A percentile compares a stretch with the other conserved stretches of the same genome.
Evolutionary conservation across 768 basidiomycete genomes (phyloP).

Genomic region (Tylopilus sp.): DNA sequence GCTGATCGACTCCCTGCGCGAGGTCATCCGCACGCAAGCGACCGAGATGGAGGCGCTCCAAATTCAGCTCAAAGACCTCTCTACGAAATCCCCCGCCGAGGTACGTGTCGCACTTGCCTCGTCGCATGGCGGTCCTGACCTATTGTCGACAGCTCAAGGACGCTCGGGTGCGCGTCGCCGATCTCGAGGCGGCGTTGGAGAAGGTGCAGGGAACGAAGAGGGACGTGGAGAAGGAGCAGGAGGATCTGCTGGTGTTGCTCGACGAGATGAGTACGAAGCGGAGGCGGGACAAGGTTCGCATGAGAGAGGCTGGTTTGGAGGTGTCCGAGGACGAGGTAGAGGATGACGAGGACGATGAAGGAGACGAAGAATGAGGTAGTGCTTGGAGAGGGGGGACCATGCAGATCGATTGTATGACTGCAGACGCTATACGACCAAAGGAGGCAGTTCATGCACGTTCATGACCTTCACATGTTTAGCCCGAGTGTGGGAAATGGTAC

Average conservation of each 20-base stretch:
- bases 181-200: constrained; percentile 46
- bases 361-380: constrained; percentile 25
- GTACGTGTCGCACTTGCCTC: constrained; percentile 18
- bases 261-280: constrained; percentile 91
- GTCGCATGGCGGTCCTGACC: no score
- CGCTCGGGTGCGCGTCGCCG: constrained; percentile 45
- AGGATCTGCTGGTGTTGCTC: constrained; percentile 88
- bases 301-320: constrained; percentile 73
- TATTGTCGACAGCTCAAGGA: constrained; percentile 38
- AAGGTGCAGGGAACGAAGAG: constrained; percentile 61
- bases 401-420: no score
- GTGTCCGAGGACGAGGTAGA: constrained; percentile 93
- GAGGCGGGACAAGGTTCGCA: constrained; percentile 72
- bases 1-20: constrained; percentile 79
- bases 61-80: constrained; percentile 47
- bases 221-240: constrained; percentile 94
- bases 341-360: constrained; percentile 57
- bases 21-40: constrained; percentile 79
- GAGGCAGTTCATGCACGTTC: no score
- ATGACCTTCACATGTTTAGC: no score
- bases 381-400: no score
- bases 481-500: no score
- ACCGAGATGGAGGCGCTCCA: constrained; percentile 72
- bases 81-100: constrained; percentile 37
- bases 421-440: no score